These are phyloP conservation scores for Fraxinus xanthoxyloides DNA, from an alignment of 305 asterid species.

Conservation along the genomic window DNA sequence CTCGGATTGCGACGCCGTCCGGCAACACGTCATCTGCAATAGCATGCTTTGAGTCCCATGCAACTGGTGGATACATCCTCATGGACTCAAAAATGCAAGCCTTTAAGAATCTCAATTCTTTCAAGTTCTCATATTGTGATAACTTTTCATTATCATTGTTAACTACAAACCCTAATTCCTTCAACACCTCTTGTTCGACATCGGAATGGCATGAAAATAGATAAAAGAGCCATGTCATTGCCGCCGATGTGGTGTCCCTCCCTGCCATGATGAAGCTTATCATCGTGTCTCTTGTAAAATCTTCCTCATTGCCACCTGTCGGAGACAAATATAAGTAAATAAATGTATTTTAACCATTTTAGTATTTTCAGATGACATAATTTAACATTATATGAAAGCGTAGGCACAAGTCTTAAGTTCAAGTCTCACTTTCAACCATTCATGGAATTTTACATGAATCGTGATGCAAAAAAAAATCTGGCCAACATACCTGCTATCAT, in stretches of 20 bases:
- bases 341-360: no score
- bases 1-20: slow-evolving; percentile 46
- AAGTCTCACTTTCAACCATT: background rate
- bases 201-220: slow-evolving; percentile 42
- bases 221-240: slow-evolving; percentile 76
- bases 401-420: background rate
- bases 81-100: slow-evolving; percentile 67
- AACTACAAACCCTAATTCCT: slow-evolving; percentile 27
- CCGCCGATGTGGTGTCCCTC: slow-evolving; percentile 70
- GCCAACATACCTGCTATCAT: slow-evolving; percentile 31
- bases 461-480: background rate
- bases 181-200: slow-evolving; percentile 32
- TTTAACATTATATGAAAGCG: background rate
- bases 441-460: background rate
- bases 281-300: slow-evolving; percentile 45
- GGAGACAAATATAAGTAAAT: background rate
- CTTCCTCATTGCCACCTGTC: slow-evolving; percentile 29
- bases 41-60: slow-evolving; percentile 79
- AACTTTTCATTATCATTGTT: background rate
- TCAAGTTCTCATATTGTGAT: slow-evolving; percentile 24
- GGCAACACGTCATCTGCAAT: slow-evolving; percentile 43
- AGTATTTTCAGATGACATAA: background rate
- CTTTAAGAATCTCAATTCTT: slow-evolving; percentile 41
- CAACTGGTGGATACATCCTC: slow-evolving; percentile 75
- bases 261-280: slow-evolving; percentile 79